These are phyloP conservation scores for Wickerhamiella sorbophila DNA, from an alignment of 805 yeast genomes.

Conservation along the genomic window DNA sequence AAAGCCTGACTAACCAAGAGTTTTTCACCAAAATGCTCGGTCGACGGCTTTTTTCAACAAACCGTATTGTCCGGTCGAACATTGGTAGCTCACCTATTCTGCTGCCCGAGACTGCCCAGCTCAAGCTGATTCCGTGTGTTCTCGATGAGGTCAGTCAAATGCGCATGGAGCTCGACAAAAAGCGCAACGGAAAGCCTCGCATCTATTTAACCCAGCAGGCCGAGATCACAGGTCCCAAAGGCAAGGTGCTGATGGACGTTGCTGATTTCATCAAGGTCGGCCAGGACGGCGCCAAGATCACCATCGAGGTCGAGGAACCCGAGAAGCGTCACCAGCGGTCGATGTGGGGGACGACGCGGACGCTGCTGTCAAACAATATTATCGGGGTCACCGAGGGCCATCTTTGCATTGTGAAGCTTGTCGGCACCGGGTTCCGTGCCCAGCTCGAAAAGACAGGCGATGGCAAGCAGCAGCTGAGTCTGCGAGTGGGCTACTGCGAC, in stretches of 20 bases:
- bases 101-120: conserved; percentile 45
- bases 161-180: conserved; percentile 41
- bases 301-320: conserved; percentile 44
- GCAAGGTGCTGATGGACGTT: conserved; percentile 44
- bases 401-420: conserved; percentile 68
- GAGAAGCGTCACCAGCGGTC: conserved; percentile 54
- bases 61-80: conserved; percentile 23
- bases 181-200: conserved; percentile 51
- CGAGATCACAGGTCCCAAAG: conserved; percentile 65
- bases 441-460: conserved; percentile 41
- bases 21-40: neutral
- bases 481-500: conserved; percentile 81
- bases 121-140: conserved; percentile 24
- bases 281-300: conserved; percentile 26
- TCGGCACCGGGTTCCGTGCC: conserved; percentile 96
- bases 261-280: conserved; percentile 54
- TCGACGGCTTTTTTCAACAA: conserved; percentile 10
- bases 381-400: conserved; percentile 92
- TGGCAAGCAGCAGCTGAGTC: conserved; percentile 45
- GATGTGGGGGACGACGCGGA: conserved; percentile 91
- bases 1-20: neutral
- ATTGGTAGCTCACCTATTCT: conserved; percentile 71
- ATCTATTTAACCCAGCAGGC: conserved; percentile 44
- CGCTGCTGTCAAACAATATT: conserved; percentile 60
- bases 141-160: conserved; percentile 24